Base-by-base conservation (phyloP, 257 asterid genomes). In the Nicotiana attenuata region DNA sequence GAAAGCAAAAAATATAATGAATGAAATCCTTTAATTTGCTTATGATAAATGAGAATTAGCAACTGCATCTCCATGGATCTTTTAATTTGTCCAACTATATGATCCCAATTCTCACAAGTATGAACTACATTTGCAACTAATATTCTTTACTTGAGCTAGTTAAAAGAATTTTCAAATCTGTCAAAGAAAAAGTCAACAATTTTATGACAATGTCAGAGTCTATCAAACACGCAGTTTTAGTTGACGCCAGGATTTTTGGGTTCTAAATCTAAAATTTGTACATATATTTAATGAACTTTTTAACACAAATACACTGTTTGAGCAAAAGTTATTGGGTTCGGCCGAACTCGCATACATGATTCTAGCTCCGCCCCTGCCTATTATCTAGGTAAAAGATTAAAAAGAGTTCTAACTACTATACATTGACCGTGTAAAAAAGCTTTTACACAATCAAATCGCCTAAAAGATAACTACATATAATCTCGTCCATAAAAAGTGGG, bases 41-140 rank as follows among this genome's bases (percentile, higher is more conserved):
- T 59, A 28, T 35, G 78, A 71, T 71, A n/a, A 71, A 71, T 45
- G 26, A 47, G 79, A 16, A 75, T 52, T 64, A 73, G 61, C 78
- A 73, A 22, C 22, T 73, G 38, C 60, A 33, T 38, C 38, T 65
- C 76, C 61, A 24, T 10, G 8, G 29, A 10, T 11, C 5, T 59
- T 56, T 57, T 0, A 52, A 52, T 52, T 52, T 52, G 19, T 52
- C 57, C 57, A 14, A 14, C 7, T 52, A 15, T 52, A 52, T 52
- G 19, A 52, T 52, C 57, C 57, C 4, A 52, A 5, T 52, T 15
- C 19, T 52, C 57, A 52, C 7, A 52, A 52, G 6, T 14, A 52
- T 3, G 19, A 52, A 52, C 80, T 52, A 75, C 80, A 75, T 26
- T 16, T 75, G 16, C 80, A 15, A 52, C 16, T 75, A 50, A 75